Evolutionary conservation across 148 eudicot genomes (phyloP).

Genomic region (Chenopodium berlandieri): DNA sequence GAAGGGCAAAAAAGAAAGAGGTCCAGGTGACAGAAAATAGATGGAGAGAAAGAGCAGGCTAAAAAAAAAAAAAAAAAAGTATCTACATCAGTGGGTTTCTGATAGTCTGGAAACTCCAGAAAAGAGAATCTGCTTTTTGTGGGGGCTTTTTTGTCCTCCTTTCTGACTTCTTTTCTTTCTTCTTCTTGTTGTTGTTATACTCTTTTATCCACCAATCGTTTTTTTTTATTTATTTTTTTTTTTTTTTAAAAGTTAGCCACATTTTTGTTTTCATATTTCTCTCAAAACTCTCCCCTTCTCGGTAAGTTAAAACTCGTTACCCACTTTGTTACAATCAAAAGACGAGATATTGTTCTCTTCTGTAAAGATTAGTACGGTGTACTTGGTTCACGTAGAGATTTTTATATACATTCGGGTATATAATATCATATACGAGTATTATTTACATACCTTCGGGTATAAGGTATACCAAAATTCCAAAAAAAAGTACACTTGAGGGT

Average conservation of each 20-base stretch:
- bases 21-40: neutral
- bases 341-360: slow-evolving; percentile 6
- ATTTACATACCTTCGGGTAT: too few relatives aligned
- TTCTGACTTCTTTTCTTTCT: slow-evolving; percentile 1
- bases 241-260: too few relatives aligned
- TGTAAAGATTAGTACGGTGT: neutral
- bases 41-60: neutral
- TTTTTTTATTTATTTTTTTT: neutral
- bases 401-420: too few relatives aligned
- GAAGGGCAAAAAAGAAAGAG: neutral
- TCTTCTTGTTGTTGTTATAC: neutral
- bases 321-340: slow-evolving; percentile 13
- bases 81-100: slow-evolving; percentile 5
- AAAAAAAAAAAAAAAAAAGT: neutral
- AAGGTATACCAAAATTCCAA: too few relatives aligned
- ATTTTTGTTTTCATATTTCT: neutral
- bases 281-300: slow-evolving; percentile 8
- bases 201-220: neutral
- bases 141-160: slow-evolving; percentile 1
- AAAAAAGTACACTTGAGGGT: too few relatives aligned
- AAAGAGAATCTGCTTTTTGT: slow-evolving; percentile 31
- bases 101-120: slow-evolving; percentile 11
- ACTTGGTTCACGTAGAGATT: too few relatives aligned
- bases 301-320: neutral
- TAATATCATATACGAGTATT: too few relatives aligned